Evolutionary conservation across 2,329 filamentous ascomycete species (phyloP), one percentile per base, ranked within the genome.

Genomic region (Cladosporium sp.): DNA sequence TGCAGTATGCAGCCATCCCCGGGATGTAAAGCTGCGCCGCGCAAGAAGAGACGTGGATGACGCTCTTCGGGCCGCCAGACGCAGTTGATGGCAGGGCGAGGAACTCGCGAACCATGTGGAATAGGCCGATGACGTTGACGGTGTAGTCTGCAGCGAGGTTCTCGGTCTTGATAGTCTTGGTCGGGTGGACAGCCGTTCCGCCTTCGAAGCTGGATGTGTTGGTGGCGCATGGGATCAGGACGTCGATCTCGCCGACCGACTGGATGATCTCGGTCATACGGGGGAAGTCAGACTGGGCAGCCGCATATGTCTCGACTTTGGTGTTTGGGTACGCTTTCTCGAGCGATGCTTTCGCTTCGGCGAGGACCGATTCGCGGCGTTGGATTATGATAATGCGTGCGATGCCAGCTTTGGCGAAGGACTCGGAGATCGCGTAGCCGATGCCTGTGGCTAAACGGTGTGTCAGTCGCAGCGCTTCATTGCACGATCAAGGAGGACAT

Each of bases 221-320:
- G 7, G 57, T 64, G 0, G 80, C 81, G 65, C 75, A 78, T 65
- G 77, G 78, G 58, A 83, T 74, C 15, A 83, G 67, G 52, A 83
- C 72, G 66, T 83, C 72, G 58, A 82, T 73, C 60, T 75, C 73
- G 2, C 74, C 74, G n/a, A 57, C 67, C 47, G 74, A 70, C 32
- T 74, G 71, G 32, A 77, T 74, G 61, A 74, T 58, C 36, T 80
- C 76, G 15, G 74, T 68, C 59, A 73, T 70, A 26, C 67, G 62
- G 6, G 59, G 63, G 21, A 65, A 58, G 64, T 73, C 71, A 2
- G 68, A 70, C 30, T 72, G 72, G 10, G 75, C 70, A 38, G 72
- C 74, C 11, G 72, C 69, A 41, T 74, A 73, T 5, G 80, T 74
- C 28, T 77, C 73, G 47, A 79, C 72, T 47, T 74, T 72, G 15